Evolutionary conservation across 306 rosid genomes (phyloP).

Genomic region (Arachis stenosperma): DNA sequence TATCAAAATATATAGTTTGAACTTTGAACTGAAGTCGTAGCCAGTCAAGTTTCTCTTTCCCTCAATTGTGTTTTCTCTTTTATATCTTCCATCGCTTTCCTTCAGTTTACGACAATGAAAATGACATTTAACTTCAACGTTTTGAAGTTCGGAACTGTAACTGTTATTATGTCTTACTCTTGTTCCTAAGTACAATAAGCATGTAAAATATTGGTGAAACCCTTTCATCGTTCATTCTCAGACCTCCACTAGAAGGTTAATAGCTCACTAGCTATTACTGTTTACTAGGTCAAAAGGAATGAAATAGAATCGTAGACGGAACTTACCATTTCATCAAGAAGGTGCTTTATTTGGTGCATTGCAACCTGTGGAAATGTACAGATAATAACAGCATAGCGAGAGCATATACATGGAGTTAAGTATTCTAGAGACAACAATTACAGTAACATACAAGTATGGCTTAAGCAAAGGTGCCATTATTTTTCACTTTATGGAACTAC

Average conservation of each 20-base stretch:
- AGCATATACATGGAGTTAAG: conserved; percentile 38
- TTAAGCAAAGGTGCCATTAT: conserved; percentile 29
- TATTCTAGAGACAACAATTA: conserved; percentile 35
- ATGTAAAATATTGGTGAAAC: neutral
- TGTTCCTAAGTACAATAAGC: neutral
- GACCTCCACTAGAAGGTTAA: neutral
- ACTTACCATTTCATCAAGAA: neutral
- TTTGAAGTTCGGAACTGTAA: too few species aligned
- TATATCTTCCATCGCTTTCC: neutral
- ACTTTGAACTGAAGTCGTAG: conserved; percentile 19
- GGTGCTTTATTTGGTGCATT: neutral
- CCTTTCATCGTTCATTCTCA: neutral
- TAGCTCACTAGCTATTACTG: neutral
- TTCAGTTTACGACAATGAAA: conserved; percentile 10
- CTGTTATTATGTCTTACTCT: too few species aligned
- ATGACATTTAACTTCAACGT: neutral
- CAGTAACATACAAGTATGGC: conserved; percentile 52
- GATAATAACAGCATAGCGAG: conserved; percentile 14
- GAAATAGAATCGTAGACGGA: neutral
- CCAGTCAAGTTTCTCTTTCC: conserved; percentile 1
- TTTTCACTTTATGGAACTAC: conserved; percentile 28
- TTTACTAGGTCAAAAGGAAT: neutral
- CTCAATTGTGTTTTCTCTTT: conserved; percentile 22
- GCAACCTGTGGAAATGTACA: neutral
- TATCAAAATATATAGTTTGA: conserved; percentile 12